Evolutionary conservation across 345 rosid genomes (phyloP).

Genomic region (Geranium brycei): DNA sequence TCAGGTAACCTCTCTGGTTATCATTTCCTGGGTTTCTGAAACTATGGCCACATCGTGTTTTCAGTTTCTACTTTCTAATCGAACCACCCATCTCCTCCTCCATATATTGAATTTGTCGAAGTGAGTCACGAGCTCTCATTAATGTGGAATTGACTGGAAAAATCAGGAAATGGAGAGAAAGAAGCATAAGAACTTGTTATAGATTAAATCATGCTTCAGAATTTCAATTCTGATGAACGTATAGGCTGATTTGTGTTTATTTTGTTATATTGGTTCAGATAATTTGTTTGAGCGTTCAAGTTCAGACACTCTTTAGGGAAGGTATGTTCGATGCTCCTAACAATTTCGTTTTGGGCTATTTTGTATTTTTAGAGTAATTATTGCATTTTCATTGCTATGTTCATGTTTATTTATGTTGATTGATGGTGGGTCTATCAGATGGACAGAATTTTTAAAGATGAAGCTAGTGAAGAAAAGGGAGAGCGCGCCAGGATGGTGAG

Average conservation of each 20-base stretch:
- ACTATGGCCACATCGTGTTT: background rate
- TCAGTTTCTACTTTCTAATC: background rate
- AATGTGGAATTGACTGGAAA: no score
- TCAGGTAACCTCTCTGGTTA: slow-evolving; percentile 9
- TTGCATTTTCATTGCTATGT: background rate
- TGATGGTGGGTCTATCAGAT: slow-evolving; percentile 25
- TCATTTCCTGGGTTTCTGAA: background rate
- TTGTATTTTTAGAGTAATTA: background rate
- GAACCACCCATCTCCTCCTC: no score
- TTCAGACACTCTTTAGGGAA: slow-evolving; percentile 15
- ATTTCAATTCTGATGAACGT: background rate
- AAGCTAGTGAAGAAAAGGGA: slow-evolving; percentile 90
- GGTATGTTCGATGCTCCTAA: slow-evolving; percentile 13
- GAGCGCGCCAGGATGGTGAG: slow-evolving; percentile 93
- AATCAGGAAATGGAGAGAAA: no score
- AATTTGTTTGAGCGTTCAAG: slow-evolving; percentile 4
- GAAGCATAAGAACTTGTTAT: no score
- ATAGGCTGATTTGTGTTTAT: background rate
- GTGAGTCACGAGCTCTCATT: no score
- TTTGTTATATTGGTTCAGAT: slow-evolving; percentile 10
- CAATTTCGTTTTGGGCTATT: background rate
- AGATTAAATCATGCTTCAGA: no score
- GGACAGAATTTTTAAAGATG: slow-evolving; percentile 72
- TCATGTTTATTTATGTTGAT: slow-evolving; percentile 1
- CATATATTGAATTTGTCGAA: no score